Evolutionary conservation across 352 stramenopile genomes (phyloP), one percentile per base, ranked within the genome.

Genomic region (Aphanomyces cochlioides): DNA sequence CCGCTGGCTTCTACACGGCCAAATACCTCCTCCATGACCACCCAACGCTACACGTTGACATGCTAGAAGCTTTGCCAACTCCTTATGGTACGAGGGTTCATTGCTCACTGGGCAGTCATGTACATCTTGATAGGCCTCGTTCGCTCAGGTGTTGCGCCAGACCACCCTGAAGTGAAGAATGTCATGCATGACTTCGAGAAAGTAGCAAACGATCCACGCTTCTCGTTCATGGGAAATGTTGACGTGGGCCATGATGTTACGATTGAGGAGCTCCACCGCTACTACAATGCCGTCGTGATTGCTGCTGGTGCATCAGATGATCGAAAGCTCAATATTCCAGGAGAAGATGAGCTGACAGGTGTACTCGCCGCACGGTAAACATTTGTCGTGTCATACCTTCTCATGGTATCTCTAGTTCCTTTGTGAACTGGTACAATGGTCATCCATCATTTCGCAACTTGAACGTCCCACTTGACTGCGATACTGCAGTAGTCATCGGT

Each of bases 361-460:
- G 66, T 67, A 28, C 65, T 67, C 37, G 38, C 66, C 6, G 53
- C 56, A 34, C 56, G 66, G 66, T 72, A 43, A 13, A 34, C 34
- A 48, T 39, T 36, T 54, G 10, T 21, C 36, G 34, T 15, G 5
- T 21, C 10, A 53, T 54, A 1, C 19, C 37, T 37, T 72, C 38
- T 65, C 39, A 90, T 98, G 15, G 69, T 97, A 58, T 90, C 38
- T 92, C 96, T 4, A 80, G 96, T 21, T 83, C 92, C 67, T 99
- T 99, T 76, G 97, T 99, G 12, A 97, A 97, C 77, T 99, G 96
- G 97, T 99, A 99, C 85, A 99, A 99, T 74, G 96, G 94, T 47
- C 96, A 99, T 83, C 95, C 95, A 7, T 84, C 97, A 6, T 98
- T 96, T 79, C 80, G 87, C 50, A 80, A 97, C 63, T 69, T 98